Conservation (phyloP, 2,329 filamentous ascomycete genomes). For the Aureobasidium sp. region DNA sequence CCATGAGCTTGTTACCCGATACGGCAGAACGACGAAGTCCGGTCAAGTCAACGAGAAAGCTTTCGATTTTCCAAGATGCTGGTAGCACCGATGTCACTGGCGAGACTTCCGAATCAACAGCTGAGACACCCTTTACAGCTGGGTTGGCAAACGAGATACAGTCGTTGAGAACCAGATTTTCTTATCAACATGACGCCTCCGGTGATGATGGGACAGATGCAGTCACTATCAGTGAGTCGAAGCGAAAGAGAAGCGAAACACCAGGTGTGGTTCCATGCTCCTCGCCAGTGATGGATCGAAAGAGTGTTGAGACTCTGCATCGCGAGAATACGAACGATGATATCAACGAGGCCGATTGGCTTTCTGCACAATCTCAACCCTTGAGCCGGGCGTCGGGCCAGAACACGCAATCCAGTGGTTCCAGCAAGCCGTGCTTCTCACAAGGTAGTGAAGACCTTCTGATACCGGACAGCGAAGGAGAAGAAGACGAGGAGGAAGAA, state of each 20-base stretch:
- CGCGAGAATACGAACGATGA: conserved; percentile 13
- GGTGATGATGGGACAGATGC: neutral
- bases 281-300: neutral
- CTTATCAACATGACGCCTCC: conserved; percentile 23
- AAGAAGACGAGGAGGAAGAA: conserved; percentile 22
- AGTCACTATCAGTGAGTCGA: neutral
- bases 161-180: conserved; percentile 18
- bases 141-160: conserved; percentile 22
- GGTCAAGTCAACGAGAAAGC: conserved; percentile 14
- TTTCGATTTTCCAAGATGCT: conserved; percentile 13
- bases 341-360: conserved; percentile 21
- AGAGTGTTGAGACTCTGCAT: neutral
- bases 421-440: neutral
- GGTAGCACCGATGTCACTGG: conserved; percentile 16
- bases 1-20: conserved; percentile 30
- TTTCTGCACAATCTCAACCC: conserved; percentile 21
- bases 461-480: conserved; percentile 37
- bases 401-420: conserved; percentile 3
- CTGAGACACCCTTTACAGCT: conserved; percentile 15
- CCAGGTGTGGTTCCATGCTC: neutral
- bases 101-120: conserved; percentile 17
- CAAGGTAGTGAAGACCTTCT: conserved; percentile 42
- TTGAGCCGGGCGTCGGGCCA: conserved; percentile 17
- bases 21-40: conserved; percentile 16
- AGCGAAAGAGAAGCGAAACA: neutral